Conservation (phyloP, 1,139 yeast species). For the Debaryomyces sp. region DNA sequence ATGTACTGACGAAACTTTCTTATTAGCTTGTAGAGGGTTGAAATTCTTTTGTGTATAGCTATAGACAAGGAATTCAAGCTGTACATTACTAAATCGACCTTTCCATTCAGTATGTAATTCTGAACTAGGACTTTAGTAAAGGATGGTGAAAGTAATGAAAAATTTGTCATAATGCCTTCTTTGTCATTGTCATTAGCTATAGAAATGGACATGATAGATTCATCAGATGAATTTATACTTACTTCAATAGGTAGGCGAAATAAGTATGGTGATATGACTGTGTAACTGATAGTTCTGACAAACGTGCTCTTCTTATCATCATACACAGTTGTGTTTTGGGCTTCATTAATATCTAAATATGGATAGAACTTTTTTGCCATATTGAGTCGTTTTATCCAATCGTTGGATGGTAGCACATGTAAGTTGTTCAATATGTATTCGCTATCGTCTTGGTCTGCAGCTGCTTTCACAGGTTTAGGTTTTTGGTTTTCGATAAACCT, state of each 20-base stretch:
- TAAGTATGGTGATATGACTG: conserved; percentile 24
- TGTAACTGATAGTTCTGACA: conserved; percentile 24
- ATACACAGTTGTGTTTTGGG: conserved; percentile 16
- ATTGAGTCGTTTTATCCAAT: conserved; percentile 36
- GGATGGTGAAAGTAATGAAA: conserved; percentile 26
- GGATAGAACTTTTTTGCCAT: conserved; percentile 32
- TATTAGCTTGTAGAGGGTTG: conserved; percentile 23
- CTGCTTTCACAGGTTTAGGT: not conserved
- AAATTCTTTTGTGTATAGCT: conserved; percentile 24
- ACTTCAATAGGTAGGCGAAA: conserved; percentile 26
- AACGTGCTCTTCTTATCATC: conserved; percentile 12
- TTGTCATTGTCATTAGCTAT: conserved; percentile 7
- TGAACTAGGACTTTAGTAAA: conserved; percentile 19
- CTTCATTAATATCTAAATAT: conserved; percentile 24
- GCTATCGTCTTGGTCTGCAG: conserved; percentile 20
- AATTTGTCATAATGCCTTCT: conserved; percentile 11
- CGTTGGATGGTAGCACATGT: conserved; percentile 39
- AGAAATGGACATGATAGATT: conserved; percentile 19
- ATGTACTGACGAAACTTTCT: conserved; percentile 17
- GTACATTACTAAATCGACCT: conserved; percentile 32
- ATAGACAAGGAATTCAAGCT: conserved; percentile 36
- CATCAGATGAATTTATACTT: conserved; percentile 19
- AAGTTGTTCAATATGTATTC: conserved; percentile 24
- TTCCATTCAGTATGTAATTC: conserved; percentile 29
- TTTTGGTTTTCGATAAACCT: conserved; percentile 16